These are phyloP conservation scores for Rhododendron henanense DNA, from an alignment of 148 eudicot species.

Conservation along the genomic window DNA sequence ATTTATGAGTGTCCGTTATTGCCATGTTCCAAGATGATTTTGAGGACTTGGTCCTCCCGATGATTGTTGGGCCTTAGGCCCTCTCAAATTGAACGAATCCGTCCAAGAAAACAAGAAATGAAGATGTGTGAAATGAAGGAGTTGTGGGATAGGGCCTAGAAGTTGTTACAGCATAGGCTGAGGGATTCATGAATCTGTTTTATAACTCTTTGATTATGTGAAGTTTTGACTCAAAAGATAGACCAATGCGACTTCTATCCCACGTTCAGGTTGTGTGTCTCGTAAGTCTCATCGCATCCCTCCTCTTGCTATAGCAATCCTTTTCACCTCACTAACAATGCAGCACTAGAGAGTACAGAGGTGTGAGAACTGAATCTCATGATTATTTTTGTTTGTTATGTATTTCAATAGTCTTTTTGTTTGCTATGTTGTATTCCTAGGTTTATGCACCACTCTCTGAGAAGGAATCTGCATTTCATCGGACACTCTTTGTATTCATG, in stretches of 20 bases:
- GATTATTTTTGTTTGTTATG: background rate
- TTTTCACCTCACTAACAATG: background rate
- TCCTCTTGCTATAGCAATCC: background rate
- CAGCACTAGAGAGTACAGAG: background rate
- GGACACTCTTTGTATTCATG: constrained; percentile 73
- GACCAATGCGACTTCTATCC: background rate
- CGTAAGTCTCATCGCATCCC: background rate
- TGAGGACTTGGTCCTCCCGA: no score
- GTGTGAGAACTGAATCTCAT: background rate
- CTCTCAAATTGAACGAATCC: no score
- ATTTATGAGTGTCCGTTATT: no score
- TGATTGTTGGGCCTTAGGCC: no score
- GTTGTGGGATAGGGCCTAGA: no score
- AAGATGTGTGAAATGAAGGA: no score
- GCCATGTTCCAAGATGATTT: no score
- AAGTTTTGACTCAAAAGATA: background rate
- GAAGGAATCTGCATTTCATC: constrained; percentile 65
- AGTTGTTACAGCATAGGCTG: background rate
- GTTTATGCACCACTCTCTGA: constrained; percentile 69
- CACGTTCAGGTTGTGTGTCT: background rate
- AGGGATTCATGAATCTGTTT: background rate
- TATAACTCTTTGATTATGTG: background rate
- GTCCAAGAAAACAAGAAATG: no score
- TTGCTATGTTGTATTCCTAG: constrained; percentile 22
- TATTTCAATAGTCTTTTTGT: background rate